Conservation (phyloP, 352 stramenopile genomes). For the Poterioochromonas sp. region DNA sequence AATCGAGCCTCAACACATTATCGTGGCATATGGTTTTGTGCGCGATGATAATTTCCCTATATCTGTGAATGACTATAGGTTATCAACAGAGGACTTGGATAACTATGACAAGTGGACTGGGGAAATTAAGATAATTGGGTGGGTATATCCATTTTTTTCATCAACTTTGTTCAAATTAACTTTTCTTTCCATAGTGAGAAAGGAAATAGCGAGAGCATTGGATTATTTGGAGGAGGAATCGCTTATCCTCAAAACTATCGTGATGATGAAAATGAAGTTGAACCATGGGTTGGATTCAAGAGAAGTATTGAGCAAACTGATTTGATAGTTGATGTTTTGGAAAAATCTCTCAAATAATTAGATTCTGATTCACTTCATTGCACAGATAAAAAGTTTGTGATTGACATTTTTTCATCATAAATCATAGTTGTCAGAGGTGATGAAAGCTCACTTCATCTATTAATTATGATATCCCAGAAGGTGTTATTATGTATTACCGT, state of each 20-base stretch:
- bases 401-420: no score
- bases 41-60: not conserved
- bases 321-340: conserved; percentile 9
- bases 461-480: no score
- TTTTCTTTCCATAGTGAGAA: no score
- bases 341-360: no score
- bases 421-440: no score
- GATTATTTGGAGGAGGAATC: not conserved
- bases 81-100: not conserved
- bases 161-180: no score
- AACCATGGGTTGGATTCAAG: conserved; percentile 20
- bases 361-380: no score
- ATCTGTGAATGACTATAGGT: not conserved
- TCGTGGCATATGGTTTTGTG: not conserved
- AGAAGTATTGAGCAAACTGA: not conserved
- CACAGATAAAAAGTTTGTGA: no score
- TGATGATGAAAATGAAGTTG: not conserved
- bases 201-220: no score
- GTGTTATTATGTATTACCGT: no score
- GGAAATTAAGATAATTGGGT: not conserved
- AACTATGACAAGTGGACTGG: not conserved
- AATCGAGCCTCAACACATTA: not conserved
- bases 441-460: no score
- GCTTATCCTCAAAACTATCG: not conserved
- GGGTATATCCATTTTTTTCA: no score